Evolutionary conservation across 306 rosid species (phyloP), one percentile per base, ranked within the genome.

Genomic region (Lupinus albus): DNA sequence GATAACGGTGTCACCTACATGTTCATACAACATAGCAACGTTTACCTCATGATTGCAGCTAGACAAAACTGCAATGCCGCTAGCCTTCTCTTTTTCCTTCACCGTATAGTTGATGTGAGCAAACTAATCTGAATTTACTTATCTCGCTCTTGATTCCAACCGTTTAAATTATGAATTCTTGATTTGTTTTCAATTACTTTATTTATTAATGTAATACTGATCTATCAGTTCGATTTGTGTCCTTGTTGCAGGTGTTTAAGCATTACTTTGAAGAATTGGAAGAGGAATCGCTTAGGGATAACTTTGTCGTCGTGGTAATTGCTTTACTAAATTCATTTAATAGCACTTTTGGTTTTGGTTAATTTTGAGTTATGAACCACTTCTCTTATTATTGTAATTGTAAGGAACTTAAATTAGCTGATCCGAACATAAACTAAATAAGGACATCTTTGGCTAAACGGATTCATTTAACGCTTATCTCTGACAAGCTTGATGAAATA

Each of bases 61-160:
- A 75, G 96, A 79, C 96, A 91, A 79, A 91, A 91, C 71, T 88
- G 93, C 78, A 91, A 91, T 85, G 96, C 97, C 8, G 93, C 96
- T 11, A 91, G 96, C 77, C 83, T 91, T 72, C 81, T 88, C 48
- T 91, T 84, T 70, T 91, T 91, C 64, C 78, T 91, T 21, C 97
- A 91, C 73, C 93, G 96, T 49, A 16, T 84, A 15, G 85, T 91
- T 48, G 96, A 88, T 62, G 97, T 91, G 78, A 79, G 85, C 46
- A 10, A 55, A 21, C 7, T 63, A 25, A 2, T 21, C 46, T 51
- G 1, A n/a, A n/a, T n/a, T 44, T 12, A 4, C 12, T 9, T 16
- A 57, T 75, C 64, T 5, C 49, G 38, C 13, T 64, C 17, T 42
- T 20, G 33, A n/a, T 78, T 52, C 14, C n/a, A 44, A 42, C 20